Conservation (phyloP, 2,329 filamentous ascomycete species). For the Aspergillus sp. region DNA sequence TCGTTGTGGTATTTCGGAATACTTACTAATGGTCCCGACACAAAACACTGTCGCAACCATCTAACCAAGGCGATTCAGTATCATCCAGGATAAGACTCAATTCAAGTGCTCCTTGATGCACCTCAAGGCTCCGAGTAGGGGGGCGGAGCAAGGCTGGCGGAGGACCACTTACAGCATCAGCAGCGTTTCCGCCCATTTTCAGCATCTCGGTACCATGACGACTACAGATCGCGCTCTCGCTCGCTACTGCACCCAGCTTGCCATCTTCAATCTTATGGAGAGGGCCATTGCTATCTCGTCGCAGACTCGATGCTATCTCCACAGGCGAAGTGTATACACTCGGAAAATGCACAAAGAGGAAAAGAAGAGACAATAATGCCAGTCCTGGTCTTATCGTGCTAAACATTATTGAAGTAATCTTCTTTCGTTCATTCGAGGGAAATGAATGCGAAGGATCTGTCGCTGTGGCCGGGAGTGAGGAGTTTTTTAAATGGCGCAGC, state of each 20-base stretch:
- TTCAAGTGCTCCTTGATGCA: not conserved
- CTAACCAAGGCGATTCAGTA: conserved; percentile 20
- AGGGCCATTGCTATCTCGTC: conserved; percentile 8
- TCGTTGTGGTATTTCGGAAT: not conserved
- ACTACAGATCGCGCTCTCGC: conserved; percentile 65
- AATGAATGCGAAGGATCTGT: not conserved
- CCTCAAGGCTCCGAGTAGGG: not conserved
- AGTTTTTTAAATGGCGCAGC: too few relatives aligned
- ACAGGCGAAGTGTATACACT: conserved; percentile 16
- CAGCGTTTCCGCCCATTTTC: conserved; percentile 63
- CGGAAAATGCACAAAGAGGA: conserved; percentile 18
- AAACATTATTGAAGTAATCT: conserved; percentile 10
- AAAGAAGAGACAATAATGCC: conserved; percentile 8
- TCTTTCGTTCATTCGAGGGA: conserved; percentile 1
- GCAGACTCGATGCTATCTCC: conserved; percentile 5
- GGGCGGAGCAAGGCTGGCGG: conserved; percentile 3
- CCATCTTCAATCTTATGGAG: conserved; percentile 25
- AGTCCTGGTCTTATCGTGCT: conserved; percentile 5
- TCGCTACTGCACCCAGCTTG: conserved; percentile 61
- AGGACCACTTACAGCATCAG: conserved; percentile 56
- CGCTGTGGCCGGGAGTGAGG: too few relatives aligned
- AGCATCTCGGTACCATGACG: conserved; percentile 63
- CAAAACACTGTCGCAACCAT: conserved; percentile 70
- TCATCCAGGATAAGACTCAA: not conserved
- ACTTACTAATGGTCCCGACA: conserved; percentile 62